Base-by-base conservation (phyloP, 805 yeast species). In the Danielia reshetovae region DNA sequence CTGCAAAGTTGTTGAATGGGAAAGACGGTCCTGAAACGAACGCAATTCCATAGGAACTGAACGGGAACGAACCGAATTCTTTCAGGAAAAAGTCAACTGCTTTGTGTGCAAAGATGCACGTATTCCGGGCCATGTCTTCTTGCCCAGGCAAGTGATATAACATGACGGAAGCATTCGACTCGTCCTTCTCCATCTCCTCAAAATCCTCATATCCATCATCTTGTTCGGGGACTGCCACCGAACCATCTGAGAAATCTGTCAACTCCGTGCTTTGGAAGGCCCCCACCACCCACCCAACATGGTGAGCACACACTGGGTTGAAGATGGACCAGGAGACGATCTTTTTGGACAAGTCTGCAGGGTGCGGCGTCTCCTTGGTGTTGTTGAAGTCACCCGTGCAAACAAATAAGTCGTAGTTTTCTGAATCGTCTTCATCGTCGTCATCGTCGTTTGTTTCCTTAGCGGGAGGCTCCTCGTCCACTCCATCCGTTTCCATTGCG, bases 61-160 rank as follows among this genome's bases (percentile, higher is more conserved):
- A 90, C 0, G 98, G 97, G 44, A 79, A 94, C 0, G 97, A 85
- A 4, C 97, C 96, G 57, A 82, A 93, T 46, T 89, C 96, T 44
- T 83, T 79, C 33, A 87, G 79, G 48, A 78, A 87, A 52, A 73
- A 88, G 40, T 88, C 95, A 50, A 93, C 68, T 0, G 95, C 95
- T 48, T 75, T 79, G 46, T 78, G 78, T 5, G 89, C 65, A 30
- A 88, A 82, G 7, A 85, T 65, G 21, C 95, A 83, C 0, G 95
- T 76, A 51, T 89, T 89, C 16, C 70, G 47, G 9, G 81, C 80
- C 54, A 74, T 59, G 28, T 72, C 67, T 37, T 65, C 72, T 24
- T 67, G 71, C 0, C 79, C 81, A 0, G 88, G 81, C 3, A 81
- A 55, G 24, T 75, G 76, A 51, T 81, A 88, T 0, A 85, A 65